Evolutionary conservation across 345 rosid species (phyloP).

Genomic region (Arabis alpina): DNA sequence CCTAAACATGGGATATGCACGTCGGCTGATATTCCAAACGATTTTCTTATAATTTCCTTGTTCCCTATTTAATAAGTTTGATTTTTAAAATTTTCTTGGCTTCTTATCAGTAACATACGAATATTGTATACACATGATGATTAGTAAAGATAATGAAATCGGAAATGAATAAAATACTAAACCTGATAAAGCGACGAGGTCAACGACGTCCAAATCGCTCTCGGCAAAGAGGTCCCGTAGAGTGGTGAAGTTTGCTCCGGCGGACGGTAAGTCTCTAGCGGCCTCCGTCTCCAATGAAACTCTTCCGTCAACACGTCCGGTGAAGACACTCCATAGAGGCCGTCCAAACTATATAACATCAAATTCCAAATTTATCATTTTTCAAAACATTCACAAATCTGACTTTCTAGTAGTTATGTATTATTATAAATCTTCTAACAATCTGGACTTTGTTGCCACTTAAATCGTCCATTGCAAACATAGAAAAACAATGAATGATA

Average conservation of each 20-base stretch:
- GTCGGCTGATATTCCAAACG: constrained; percentile 19
- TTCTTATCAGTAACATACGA: constrained; percentile 5
- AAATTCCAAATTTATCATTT: neutral
- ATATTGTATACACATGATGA: neutral
- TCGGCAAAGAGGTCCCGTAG: constrained; percentile 41
- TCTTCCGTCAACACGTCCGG: constrained; percentile 67
- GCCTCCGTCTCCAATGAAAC: constrained; percentile 54
- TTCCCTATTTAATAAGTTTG: neutral
- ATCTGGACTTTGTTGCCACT: no score
- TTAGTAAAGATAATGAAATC: neutral
- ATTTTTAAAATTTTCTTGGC: neutral
- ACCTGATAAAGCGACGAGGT: constrained; percentile 68
- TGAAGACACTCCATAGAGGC: constrained; percentile 56
- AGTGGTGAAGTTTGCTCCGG: constrained; percentile 47
- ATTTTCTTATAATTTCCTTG: constrained; percentile 5
- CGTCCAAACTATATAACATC: constrained; percentile 50
- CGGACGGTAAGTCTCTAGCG: constrained; percentile 53
- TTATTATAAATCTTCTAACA: neutral
- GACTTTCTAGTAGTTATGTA: neutral
- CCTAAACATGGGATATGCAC: constrained; percentile 40
- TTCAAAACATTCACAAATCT: neutral
- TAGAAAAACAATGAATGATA: no score
- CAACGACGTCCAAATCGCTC: constrained; percentile 51
- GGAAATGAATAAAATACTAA: neutral
- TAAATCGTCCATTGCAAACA: no score